Evolutionary conservation across 2,329 filamentous ascomycete genomes (phyloP).

Genomic region (Penicillium sp.): DNA sequence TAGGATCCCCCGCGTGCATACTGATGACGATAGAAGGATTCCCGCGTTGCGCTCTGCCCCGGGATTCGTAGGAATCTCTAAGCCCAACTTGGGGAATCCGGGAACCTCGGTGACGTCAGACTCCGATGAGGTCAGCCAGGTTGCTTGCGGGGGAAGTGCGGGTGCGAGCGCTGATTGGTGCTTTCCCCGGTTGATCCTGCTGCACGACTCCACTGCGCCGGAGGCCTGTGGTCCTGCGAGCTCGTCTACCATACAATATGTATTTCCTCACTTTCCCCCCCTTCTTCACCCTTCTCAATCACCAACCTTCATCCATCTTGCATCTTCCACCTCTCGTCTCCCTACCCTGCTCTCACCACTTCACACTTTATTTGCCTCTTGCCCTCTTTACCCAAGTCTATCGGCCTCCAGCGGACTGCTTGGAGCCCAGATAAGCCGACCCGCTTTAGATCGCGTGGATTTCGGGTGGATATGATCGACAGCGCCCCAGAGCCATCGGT

Average conservation of each 20-base stretch:
- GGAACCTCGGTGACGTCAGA: conserved; percentile 14
- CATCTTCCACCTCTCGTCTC: neutral
- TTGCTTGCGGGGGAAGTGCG: conserved; percentile 8
- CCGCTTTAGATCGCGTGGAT: conserved; percentile 10
- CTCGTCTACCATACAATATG: too few species aligned
- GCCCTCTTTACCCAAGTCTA: neutral
- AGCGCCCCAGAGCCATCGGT: conserved; percentile 2
- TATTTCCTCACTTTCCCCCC: neutral
- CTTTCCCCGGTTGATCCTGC: conserved; percentile 3
- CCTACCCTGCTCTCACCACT: neutral
- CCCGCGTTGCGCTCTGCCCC: too few species aligned
- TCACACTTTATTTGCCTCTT: too few species aligned
- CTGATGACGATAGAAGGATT: neutral
- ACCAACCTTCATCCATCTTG: neutral
- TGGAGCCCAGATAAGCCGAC: conserved; percentile 5
- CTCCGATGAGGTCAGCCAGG: conserved; percentile 1
- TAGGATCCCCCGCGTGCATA: neutral
- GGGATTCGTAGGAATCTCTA: too few species aligned
- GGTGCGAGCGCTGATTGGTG: conserved; percentile 9
- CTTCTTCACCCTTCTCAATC: neutral
- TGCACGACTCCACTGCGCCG: conserved; percentile 8
- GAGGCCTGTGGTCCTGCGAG: conserved; percentile 17
- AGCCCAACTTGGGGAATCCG: neutral
- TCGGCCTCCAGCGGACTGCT: neutral
- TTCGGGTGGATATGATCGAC: conserved; percentile 20